phyloP scores from a whole-genome alignment of 345 rosid species.

The Aethionema arabicum region DNA sequence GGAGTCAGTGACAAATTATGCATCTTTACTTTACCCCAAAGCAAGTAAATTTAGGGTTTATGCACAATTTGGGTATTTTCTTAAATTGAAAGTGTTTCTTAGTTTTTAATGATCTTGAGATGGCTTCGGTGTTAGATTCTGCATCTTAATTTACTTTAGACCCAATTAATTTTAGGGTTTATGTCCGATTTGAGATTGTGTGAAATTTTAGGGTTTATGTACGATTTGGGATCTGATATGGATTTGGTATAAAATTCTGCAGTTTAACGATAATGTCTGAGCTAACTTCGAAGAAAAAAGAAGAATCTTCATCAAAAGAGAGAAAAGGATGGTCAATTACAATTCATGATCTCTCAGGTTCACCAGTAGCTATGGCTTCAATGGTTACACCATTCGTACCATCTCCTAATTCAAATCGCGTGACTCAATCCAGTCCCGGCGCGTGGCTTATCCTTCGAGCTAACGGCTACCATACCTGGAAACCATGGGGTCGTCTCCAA shows the following conservation, averaged over 20 bases:
- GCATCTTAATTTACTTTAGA: not conserved
- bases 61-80: not conserved
- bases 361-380: conserved; percentile 89
- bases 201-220: not conserved
- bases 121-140: not conserved
- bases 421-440: conserved; percentile 67
- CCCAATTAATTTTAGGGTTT: not conserved
- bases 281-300: conserved; percentile 22
- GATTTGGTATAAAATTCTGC: conserved; percentile 20
- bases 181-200: too few relatives aligned
- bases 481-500: conserved; percentile 88
- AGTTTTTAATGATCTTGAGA: not conserved
- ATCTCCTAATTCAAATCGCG: conserved; percentile 69
- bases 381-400: conserved; percentile 93
- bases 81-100: too few relatives aligned
- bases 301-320: conserved; percentile 43
- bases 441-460: conserved; percentile 88
- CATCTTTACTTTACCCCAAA: not conserved
- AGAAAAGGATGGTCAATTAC: conserved; percentile 86
- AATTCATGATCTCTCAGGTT: conserved; percentile 86
- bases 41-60: not conserved
- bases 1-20: not conserved
- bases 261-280: conserved; percentile 52
- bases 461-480: conserved; percentile 56
- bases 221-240: not conserved